These are phyloP conservation scores for Mariannaea elegans DNA, from an alignment of 2,329 filamentous ascomycete genomes.

Conservation along the genomic window DNA sequence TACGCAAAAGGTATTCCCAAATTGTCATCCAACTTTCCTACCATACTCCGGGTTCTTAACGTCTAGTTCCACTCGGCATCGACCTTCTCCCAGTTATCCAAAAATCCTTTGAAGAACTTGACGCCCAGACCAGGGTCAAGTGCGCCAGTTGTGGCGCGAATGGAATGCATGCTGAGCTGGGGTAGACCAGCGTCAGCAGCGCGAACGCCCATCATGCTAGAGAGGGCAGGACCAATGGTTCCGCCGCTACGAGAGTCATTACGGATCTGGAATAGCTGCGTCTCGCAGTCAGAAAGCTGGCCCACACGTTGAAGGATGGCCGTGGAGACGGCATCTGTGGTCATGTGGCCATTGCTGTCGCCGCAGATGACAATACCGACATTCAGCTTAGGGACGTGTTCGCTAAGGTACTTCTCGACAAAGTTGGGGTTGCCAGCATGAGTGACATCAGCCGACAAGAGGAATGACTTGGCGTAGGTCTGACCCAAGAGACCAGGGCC, in stretches of 20 bases:
- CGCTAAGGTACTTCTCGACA: slow-evolving; percentile 79
- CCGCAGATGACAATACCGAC: slow-evolving; percentile 82
- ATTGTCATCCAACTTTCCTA: neutral
- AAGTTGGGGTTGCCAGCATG: slow-evolving; percentile 98
- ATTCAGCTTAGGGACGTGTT: slow-evolving; percentile 89
- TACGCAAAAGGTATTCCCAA: slow-evolving; percentile 18
- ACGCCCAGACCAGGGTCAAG: slow-evolving; percentile 89
- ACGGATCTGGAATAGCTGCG: slow-evolving; percentile 93
- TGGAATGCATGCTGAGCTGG: slow-evolving; percentile 93
- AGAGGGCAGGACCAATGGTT: slow-evolving; percentile 94
- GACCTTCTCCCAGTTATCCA: slow-evolving; percentile 85
- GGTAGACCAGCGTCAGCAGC: slow-evolving; percentile 89
- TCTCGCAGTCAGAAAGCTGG: slow-evolving; percentile 72
- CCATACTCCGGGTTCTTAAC: slow-evolving; percentile 7
- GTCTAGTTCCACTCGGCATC: slow-evolving; percentile 76
- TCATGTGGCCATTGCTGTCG: slow-evolving; percentile 95
- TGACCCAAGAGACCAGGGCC: slow-evolving; percentile 74
- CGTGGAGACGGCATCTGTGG: slow-evolving; percentile 87
- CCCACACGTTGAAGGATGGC: slow-evolving; percentile 83
- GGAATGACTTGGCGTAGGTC: slow-evolving; percentile 91
- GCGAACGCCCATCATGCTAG: slow-evolving; percentile 79
- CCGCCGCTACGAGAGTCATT: slow-evolving; percentile 91
- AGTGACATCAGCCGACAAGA: slow-evolving; percentile 91
- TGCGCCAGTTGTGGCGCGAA: slow-evolving; percentile 86
- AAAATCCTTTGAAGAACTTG: slow-evolving; percentile 87